Evolutionary conservation across 2,329 filamentous ascomycete species (phyloP), one percentile per base, ranked within the genome.

Genomic region (Clarireedia hainanense): DNA sequence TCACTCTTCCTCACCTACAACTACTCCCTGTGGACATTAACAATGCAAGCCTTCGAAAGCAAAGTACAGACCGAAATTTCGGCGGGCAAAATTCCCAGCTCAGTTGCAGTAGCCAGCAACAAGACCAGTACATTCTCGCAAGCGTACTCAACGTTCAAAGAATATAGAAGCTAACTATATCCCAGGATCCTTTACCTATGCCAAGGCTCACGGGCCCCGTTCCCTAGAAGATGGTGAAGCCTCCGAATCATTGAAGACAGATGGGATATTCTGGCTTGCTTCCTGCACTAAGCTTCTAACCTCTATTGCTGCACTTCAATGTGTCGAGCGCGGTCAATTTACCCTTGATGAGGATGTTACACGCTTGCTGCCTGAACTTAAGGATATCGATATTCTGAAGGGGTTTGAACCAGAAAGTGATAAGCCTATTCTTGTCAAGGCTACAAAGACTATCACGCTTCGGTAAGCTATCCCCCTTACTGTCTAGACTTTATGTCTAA

Each of bases 201-300:
- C 59, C 39, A 68, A 69, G 53, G 55, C 64, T 1, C 71, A 74
- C 36, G 72, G 72, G 2, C 58, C 52, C 4, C 65, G 64, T 2
- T 68, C 68, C 15, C 57, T 77, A 73, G 74, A 82, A 6, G 76
- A 78, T 0, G 77, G 75, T 0, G 79, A 76, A 59, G 12, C 10
- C 30, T 80, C 78, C 10, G 75, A 81, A 47, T 71, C 76, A 2
- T 81, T 88, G 76, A 76, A 76, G 0, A 68, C 81, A 0, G 81
- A 88, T 40, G 81, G 73, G 4, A 71, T 81, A 0, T 87, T 84
- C 63, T 81, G 76, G 76, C 71, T 83, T 2, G 80, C 80, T 0
- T 80, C 78, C 0, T 80, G 76, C 63, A 80, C 80, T 12, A 83
- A 83, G 68, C 72, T 81, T 66, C 65, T 81, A 4, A 71, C 73